These are phyloP conservation scores for Boechera retrofracta DNA, from an alignment of 345 rosid species.

Conservation along the genomic window DNA sequence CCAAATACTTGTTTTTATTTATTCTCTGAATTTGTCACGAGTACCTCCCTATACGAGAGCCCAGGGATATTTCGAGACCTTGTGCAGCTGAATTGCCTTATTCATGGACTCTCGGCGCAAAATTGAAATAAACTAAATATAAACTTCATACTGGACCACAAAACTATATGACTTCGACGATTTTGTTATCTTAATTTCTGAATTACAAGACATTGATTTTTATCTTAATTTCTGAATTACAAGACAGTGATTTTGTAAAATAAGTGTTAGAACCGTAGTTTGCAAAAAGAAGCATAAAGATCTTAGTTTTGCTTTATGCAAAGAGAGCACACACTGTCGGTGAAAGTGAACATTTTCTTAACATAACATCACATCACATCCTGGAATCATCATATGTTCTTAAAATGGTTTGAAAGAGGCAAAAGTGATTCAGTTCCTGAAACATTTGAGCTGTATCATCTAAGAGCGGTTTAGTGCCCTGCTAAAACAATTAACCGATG, in stretches of 20 bases:
- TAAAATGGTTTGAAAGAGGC: constrained; percentile 1
- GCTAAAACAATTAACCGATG: neutral
- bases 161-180: neutral
- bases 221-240: neutral
- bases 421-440: neutral
- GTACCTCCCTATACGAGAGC: constrained; percentile 25
- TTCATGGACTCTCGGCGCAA: neutral
- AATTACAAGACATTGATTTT: neutral
- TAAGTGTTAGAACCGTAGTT: no score
- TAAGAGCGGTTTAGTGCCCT: constrained; percentile 1
- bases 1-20: constrained; percentile 29
- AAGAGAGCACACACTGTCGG: neutral
- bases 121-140: neutral
- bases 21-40: constrained; percentile 15
- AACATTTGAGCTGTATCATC: constrained; percentile 11
- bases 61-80: constrained; percentile 1
- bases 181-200: neutral
- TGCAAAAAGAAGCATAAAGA: no score
- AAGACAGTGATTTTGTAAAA: neutral
- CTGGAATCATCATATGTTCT: constrained; percentile 1
- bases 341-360: constrained; percentile 4
- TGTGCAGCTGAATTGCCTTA: constrained; percentile 22
- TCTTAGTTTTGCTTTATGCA: no score
- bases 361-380: constrained; percentile 8
- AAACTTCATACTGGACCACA: neutral